A percentile compares a stretch with the other conserved stretches of the same genome.
Evolutionary conservation across 2,329 filamentous ascomycete genomes (phyloP).

Genomic region (Penicillium sp.): DNA sequence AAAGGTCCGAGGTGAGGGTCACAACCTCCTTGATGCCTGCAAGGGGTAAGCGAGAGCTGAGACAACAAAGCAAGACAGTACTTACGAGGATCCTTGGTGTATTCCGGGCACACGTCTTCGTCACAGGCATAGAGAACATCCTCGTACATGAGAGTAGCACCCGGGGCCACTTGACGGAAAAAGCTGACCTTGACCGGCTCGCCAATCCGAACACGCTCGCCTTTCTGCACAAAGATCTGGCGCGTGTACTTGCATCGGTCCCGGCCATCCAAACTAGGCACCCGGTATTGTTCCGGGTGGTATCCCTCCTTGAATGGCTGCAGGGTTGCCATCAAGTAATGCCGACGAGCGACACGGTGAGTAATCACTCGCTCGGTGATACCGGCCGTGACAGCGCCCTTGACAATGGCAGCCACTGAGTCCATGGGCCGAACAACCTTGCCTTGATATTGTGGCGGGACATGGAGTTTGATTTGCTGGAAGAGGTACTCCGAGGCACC

Average conservation of each 20-base stretch:
- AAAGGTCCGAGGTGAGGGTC: slow-evolving; percentile 92
- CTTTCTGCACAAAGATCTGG: slow-evolving; percentile 98
- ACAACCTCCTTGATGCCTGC: slow-evolving; percentile 98
- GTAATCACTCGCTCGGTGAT: slow-evolving; percentile 97
- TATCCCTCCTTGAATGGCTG: slow-evolving; percentile 99
- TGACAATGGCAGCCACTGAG: slow-evolving; percentile 96
- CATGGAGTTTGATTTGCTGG: slow-evolving; percentile 98
- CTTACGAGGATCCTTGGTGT: slow-evolving; percentile 98
- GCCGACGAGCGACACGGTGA: slow-evolving; percentile 89
- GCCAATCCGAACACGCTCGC: slow-evolving; percentile 97
- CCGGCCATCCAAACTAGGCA: slow-evolving; percentile 92
- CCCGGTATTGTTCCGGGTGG: slow-evolving; percentile 95
- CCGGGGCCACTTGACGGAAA: slow-evolving; percentile 94
- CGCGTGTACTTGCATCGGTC: slow-evolving; percentile 98
- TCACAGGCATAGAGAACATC: slow-evolving; percentile 97
- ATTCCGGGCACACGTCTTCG: slow-evolving; percentile 95
- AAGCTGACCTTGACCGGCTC: slow-evolving; percentile 98
- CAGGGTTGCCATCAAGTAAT: slow-evolving; percentile 98
- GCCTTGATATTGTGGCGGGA: slow-evolving; percentile 94
- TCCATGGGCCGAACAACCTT: slow-evolving; percentile 99
- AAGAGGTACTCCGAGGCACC: slow-evolving; percentile 98
- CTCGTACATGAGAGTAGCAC: slow-evolving; percentile 98
- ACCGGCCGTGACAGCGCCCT: slow-evolving; percentile 93
- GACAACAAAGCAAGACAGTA: slow-evolving; percentile 28
- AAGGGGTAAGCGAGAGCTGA: slow-evolving; percentile 1